phyloP scores from a whole-genome alignment of 1,284 basidiomycete species.

The Cryptococcus floricola region DNA sequence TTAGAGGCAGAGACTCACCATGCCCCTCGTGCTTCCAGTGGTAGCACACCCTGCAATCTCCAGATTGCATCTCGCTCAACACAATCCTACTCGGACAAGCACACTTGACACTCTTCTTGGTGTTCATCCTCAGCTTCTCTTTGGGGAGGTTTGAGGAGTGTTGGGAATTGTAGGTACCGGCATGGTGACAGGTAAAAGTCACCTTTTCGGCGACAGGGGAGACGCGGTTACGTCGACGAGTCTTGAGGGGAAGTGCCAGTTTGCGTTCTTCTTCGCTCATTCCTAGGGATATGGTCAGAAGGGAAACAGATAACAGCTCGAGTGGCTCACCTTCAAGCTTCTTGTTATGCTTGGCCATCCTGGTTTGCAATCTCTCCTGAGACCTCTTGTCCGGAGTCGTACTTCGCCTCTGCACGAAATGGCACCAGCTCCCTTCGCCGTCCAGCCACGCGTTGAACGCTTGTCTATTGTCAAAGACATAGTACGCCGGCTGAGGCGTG shows the following conservation, averaged over 20 bases:
- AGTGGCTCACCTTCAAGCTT: slow-evolving; percentile 28
- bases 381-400: slow-evolving; percentile 45
- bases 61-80: slow-evolving; percentile 38
- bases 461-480: slow-evolving; percentile 24
- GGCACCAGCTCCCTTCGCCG: slow-evolving; percentile 45
- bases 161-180: slow-evolving; percentile 39
- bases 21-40: slow-evolving; percentile 47
- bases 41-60: slow-evolving; percentile 37
- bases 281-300: slow-evolving; percentile 3
- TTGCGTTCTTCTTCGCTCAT: slow-evolving; percentile 39
- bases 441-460: slow-evolving; percentile 41
- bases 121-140: slow-evolving; percentile 42
- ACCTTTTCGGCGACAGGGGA: slow-evolving; percentile 40
- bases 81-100: slow-evolving; percentile 42
- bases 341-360: slow-evolving; percentile 31
- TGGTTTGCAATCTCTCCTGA: slow-evolving; percentile 41
- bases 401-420: slow-evolving; percentile 45
- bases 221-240: slow-evolving; percentile 35
- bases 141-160: slow-evolving; percentile 36
- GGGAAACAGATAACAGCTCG: no score
- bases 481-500: slow-evolving; percentile 34
- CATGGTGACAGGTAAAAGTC: slow-evolving; percentile 47
- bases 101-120: slow-evolving; percentile 47
- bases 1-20: slow-evolving; percentile 21
- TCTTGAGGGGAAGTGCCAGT: slow-evolving; percentile 34